Evolutionary conservation across 345 rosid genomes (phyloP).

Genomic region (Abelmoschus esculentus): DNA sequence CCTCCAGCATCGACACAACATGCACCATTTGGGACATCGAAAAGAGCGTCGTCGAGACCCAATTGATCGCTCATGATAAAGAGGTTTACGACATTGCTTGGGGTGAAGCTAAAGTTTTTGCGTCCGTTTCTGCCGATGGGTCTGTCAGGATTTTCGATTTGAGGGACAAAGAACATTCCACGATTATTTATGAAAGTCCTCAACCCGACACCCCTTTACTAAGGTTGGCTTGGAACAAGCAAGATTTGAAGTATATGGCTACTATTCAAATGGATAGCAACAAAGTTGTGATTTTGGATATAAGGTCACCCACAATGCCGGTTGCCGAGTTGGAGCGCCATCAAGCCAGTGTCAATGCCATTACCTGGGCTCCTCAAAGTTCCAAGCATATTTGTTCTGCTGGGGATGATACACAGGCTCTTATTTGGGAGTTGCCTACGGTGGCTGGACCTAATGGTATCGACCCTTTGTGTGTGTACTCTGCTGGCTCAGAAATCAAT

Average conservation of each 20-base stretch:
- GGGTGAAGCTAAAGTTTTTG: slow-evolving; percentile 76
- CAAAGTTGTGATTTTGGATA: slow-evolving; percentile 70
- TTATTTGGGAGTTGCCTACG: slow-evolving; percentile 12
- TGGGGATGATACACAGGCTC: slow-evolving; percentile 78
- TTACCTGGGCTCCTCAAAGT: slow-evolving; percentile 86
- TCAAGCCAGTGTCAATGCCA: slow-evolving; percentile 56
- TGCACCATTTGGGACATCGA: slow-evolving; percentile 97
- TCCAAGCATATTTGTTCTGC: slow-evolving; percentile 71
- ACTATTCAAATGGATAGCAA: slow-evolving; percentile 77
- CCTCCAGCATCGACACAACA: slow-evolving; percentile 86
- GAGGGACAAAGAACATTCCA: slow-evolving; percentile 73
- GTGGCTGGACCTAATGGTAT: slow-evolving; percentile 74
- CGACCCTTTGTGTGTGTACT: slow-evolving; percentile 82
- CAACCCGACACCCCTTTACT: slow-evolving; percentile 67
- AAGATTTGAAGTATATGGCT: slow-evolving; percentile 72
- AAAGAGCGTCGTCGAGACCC: slow-evolving; percentile 70
- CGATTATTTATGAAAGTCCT: slow-evolving; percentile 73
- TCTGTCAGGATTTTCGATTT: slow-evolving; percentile 69
- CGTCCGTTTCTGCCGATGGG: slow-evolving; percentile 77
- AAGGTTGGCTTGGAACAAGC: slow-evolving; percentile 81
- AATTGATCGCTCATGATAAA: slow-evolving; percentile 76
- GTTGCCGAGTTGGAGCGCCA: slow-evolving; percentile 79
- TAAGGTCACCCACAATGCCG: slow-evolving; percentile 60
- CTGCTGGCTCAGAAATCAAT: slow-evolving; percentile 76
- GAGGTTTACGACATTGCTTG: slow-evolving; percentile 83